Conservation (phyloP, 805 yeast species). For the Metschnikowia gelsemii region DNA sequence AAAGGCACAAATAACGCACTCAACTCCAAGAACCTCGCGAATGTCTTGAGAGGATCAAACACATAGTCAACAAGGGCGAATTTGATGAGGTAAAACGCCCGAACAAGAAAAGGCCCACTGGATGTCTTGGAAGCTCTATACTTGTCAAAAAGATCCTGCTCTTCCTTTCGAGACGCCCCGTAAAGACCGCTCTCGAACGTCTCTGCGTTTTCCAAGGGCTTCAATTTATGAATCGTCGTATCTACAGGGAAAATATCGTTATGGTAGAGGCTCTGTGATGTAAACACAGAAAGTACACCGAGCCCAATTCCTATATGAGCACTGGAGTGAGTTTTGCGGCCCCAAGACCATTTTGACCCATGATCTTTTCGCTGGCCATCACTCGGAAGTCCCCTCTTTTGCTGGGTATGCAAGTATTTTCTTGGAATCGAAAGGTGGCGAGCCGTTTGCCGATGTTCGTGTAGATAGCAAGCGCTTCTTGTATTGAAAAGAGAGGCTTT, state of each 20-base stretch:
- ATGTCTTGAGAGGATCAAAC: slow-evolving; percentile 67
- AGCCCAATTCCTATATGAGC: slow-evolving; percentile 9
- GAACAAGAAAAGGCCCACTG: slow-evolving; percentile 24
- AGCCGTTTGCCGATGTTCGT: background rate
- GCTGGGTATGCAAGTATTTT: background rate
- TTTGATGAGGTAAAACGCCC: slow-evolving; percentile 40
- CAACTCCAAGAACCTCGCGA: slow-evolving; percentile 68
- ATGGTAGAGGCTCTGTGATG: slow-evolving; percentile 5
- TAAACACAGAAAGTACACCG: slow-evolving; percentile 10
- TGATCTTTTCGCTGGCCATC: background rate
- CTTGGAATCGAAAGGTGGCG: background rate
- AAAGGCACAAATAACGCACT: slow-evolving; percentile 69
- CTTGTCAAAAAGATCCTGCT: slow-evolving; percentile 34
- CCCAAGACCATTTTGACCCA: slow-evolving; percentile 5
- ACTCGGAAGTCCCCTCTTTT: background rate
- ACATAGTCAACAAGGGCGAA: slow-evolving; percentile 53
- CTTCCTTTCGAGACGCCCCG: slow-evolving; percentile 57
- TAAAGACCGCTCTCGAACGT: slow-evolving; percentile 72
- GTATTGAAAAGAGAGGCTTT: background rate
- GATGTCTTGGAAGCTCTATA: slow-evolving; percentile 30
- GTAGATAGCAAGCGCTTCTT: background rate
- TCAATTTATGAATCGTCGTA: slow-evolving; percentile 35
- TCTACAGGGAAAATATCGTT: slow-evolving; percentile 15
- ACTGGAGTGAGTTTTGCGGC: background rate
- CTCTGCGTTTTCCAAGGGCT: slow-evolving; percentile 50